Conservation (phyloP, 2,329 filamentous ascomycete genomes). For the Helotiales sp. region DNA sequence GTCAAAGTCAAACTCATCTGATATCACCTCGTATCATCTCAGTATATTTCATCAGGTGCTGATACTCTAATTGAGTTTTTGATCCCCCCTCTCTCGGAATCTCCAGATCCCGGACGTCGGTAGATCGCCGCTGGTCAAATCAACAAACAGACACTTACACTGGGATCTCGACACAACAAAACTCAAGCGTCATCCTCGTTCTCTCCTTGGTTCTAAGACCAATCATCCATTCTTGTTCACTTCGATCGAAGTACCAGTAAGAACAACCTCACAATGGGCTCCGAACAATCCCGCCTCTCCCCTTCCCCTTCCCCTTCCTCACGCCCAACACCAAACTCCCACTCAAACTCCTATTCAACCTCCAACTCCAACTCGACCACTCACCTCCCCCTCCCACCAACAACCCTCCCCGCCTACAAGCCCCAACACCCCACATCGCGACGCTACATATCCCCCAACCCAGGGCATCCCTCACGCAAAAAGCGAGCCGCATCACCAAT, state of each 20-base stretch:
- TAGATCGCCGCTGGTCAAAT: not conserved
- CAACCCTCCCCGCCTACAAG: not conserved
- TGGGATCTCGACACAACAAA: not conserved
- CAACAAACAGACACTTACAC: not conserved
- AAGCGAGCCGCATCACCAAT: not conserved
- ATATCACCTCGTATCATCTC: not conserved
- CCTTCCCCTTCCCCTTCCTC: not conserved
- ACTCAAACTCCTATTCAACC: too few species aligned
- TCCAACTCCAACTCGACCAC: not conserved
- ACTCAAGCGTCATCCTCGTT: not conserved
- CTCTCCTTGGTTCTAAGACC: not conserved
- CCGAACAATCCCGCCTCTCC: not conserved
- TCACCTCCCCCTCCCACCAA: not conserved
- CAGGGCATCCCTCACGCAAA: conserved; percentile 3
- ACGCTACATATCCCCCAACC: not conserved
- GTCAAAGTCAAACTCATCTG: too few species aligned
- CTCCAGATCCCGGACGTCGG: not conserved
- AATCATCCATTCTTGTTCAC: too few species aligned
- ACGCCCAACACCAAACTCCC: not conserved
- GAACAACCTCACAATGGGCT: not conserved
- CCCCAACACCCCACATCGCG: not conserved
- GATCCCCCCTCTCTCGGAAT: not conserved
- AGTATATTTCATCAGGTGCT: not conserved
- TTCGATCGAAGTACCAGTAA: not conserved
- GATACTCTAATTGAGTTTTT: not conserved